Evolutionary conservation across 2,329 filamentous ascomycete species (phyloP), one percentile per base, ranked within the genome.

Genomic region (Thielaviopsis populi): DNA sequence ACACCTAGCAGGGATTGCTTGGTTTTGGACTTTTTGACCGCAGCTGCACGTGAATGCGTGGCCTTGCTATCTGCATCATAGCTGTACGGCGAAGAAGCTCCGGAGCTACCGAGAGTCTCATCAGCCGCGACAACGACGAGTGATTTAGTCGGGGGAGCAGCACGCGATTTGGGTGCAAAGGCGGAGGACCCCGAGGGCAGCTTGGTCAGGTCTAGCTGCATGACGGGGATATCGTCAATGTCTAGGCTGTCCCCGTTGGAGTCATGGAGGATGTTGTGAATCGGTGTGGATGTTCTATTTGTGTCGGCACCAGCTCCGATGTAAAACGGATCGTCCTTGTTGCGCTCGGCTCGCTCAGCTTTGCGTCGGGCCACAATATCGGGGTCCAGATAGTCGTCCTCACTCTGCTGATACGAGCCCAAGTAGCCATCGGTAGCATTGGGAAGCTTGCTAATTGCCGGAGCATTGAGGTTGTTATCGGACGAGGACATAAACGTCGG

Each of bases 251-350:
- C 84, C 1, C 85, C 86, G 70, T 92, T 91, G 65, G 83, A 84
- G 65, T 80, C 84, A 65, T 83, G 80, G 2, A 88, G 77, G 65
- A 94, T 89, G 68, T 83, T 88, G 70, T 92, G 88, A 60, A 94
- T 85, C 0, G 89, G 89, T 0, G 88, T 92, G 0, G 87, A 86
- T 5, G 81, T 81, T 41, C 83, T 83, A 0, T 76, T 74, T n/a
- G 75, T 75, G 43, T 75, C 75, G 7, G 76, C 74, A 27, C 78
- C 79, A 0, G 61, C 33, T 42, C 75, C 77, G 70, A 99, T 97
- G 71, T 99, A 99, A 73, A 96, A 99, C 0, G 94, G 94, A 70
- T 99, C 94, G 71, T 97, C 92, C 69, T 83, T 88, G 73, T 96
- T 89, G 64, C 90, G 83, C 71, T 95, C 91, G 64, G 81, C 76